Base-by-base conservation (phyloP, 257 asterid species). In the Linaria vulgaris region DNA sequence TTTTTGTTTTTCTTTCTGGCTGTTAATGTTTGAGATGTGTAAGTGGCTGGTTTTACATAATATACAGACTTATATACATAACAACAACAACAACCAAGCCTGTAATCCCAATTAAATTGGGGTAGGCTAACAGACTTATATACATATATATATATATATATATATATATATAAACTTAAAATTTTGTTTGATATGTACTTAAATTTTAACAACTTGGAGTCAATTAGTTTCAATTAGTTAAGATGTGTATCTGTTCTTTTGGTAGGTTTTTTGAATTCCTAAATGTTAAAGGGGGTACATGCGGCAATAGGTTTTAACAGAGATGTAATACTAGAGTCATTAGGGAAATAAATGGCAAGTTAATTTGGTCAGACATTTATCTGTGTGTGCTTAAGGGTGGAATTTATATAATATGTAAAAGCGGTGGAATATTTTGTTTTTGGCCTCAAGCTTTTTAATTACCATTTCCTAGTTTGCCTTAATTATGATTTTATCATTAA, bases 401-500 rank as follows among this genome's bases (percentile, higher is more conserved):
- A 47, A 17, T 25, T 63, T 14, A 15, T 63, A 56, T 37, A 12
- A 10, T 34, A 10, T 17, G 34, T 22, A n/a, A n/a, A 11, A 6
- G 20, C 14, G 14, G 6, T 27, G 34, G n/a, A n/a, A 10, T 56
- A 6, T 17, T 17, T 17, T 56, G 27, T 37, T 5, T 56, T 10
- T 17, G 23, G 1, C 17, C 1, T 6, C 9, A 22, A 53, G 30
- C 16, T 5, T 13, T 19, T 53, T 53, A 17, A 23, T 27, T 24
- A 54, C 24, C 12, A 27, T 39, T 61, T 61, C 30, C 39, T 16
- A 34, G 41, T 34, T 34, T 3, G 41, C 2, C 41, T 24, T 56
- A 14, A 34, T 17, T 24, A 25, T 41, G 46, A 5, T 68, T 67
- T 60, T 48, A 23, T 61, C 17, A 19, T 49, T 24, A 17, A 63